Percentiles rank a stretch among this genome's conserved stretches.
Conservation (phyloP, 805 yeast species). For the Kazachstania kunashirensis region DNA sequence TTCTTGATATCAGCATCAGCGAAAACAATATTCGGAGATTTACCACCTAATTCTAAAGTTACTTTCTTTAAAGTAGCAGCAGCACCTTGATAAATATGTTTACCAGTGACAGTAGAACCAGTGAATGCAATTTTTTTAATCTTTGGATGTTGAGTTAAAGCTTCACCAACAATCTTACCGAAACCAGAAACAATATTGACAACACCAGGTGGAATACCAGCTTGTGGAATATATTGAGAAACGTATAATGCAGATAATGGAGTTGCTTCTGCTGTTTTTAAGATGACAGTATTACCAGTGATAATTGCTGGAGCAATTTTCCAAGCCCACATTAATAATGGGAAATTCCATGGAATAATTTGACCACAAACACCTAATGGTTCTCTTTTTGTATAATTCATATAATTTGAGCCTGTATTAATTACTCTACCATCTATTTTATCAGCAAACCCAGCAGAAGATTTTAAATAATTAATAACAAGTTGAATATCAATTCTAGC, state of each 20-base stretch:
- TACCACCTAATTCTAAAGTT: constrained; percentile 81
- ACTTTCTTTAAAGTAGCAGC: constrained; percentile 71
- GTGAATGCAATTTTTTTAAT: constrained; percentile 79
- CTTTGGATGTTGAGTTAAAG: constrained; percentile 56
- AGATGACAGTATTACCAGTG: constrained; percentile 75
- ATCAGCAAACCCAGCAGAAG: constrained; percentile 79
- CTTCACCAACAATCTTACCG: constrained; percentile 67
- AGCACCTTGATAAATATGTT: constrained; percentile 60
- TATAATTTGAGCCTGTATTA: constrained; percentile 54
- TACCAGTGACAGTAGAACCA: constrained; percentile 79
- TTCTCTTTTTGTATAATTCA: constrained; percentile 62
- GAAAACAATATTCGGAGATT: constrained; percentile 78
- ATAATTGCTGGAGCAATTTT: constrained; percentile 80
- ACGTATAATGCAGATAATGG: constrained; percentile 72
- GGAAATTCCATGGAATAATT: constrained; percentile 91
- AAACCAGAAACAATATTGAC: constrained; percentile 72
- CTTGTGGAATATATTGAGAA: constrained; percentile 54
- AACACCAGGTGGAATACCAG: constrained; percentile 78
- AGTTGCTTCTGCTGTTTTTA: constrained; percentile 83
- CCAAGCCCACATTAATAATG: constrained; percentile 80
- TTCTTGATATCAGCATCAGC: constrained; percentile 60
- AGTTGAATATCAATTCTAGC: constrained; percentile 70
- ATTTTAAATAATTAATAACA: constrained; percentile 61
- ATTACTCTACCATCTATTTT: constrained; percentile 50
- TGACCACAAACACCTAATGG: constrained; percentile 87